A percentile compares a stretch with the other conserved stretches of the same genome.
phyloP scores from a whole-genome alignment of 139 green algal genomes.

The Volvox reticuliferus region DNA sequence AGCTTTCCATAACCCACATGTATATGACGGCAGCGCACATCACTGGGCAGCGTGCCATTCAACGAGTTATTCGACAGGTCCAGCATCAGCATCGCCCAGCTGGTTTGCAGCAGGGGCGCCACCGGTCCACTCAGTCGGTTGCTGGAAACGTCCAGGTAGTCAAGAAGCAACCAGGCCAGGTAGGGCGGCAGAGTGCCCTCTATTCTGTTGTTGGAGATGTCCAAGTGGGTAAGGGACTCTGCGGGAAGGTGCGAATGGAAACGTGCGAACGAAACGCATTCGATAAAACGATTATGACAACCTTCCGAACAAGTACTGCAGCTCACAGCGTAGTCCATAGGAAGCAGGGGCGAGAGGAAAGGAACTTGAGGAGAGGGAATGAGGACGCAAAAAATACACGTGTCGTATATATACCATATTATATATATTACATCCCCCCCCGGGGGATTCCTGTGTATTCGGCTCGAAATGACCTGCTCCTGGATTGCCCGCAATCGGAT shows the following conservation, averaged over 20 bases:
- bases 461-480: too few species aligned
- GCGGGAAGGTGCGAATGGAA: not conserved
- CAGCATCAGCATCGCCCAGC: constrained; percentile 1
- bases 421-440: too few species aligned
- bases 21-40: not conserved
- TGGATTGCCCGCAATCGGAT: too few species aligned
- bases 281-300: too few species aligned
- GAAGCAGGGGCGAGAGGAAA: too few species aligned
- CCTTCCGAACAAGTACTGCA: too few species aligned
- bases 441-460: too few species aligned
- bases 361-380: too few species aligned
- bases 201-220: not conserved
- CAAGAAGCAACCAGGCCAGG: not conserved
- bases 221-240: not conserved
- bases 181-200: not conserved
- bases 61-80: not conserved
- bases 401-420: too few species aligned
- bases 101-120: constrained; percentile 24
- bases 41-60: not conserved
- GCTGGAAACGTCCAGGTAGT: not conserved
- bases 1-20: not conserved
- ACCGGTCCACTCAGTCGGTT: constrained; percentile 23
- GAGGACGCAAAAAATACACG: too few species aligned
- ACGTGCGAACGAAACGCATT: not conserved
- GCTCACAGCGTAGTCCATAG: too few species aligned